phyloP scores from a whole-genome alignment of 2,329 filamentous ascomycete genomes.

The Aspergillus spinulosporus region DNA sequence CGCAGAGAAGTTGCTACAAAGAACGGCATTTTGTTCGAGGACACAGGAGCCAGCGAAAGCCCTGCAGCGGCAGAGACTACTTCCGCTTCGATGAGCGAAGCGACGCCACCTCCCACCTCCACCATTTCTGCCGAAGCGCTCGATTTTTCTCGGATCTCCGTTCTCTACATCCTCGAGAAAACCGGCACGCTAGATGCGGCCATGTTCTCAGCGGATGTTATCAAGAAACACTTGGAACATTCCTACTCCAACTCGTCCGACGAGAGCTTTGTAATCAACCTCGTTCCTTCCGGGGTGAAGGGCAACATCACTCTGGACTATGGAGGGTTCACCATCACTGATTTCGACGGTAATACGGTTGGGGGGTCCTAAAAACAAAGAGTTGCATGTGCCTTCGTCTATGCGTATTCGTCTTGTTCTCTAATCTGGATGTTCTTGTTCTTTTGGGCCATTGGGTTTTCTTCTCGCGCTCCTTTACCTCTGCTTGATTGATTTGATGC shows the following conservation, averaged over 20 bases:
- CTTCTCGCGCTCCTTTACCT: conserved; percentile 9
- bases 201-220: conserved; percentile 30
- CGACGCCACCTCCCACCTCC: conserved; percentile 22
- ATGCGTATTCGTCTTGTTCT: neutral
- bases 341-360: conserved; percentile 23
- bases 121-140: conserved; percentile 27
- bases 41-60: conserved; percentile 11
- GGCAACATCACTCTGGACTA: conserved; percentile 38
- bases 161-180: conserved; percentile 45
- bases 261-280: conserved; percentile 26
- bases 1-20: conserved; percentile 33
- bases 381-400: neutral
- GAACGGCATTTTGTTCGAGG: conserved; percentile 42
- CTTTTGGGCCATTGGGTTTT: neutral
- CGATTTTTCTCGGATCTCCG: conserved; percentile 38
- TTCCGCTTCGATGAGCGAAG: conserved; percentile 24
- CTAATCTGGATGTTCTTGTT: neutral
- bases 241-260: conserved; percentile 26
- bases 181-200: conserved; percentile 35
- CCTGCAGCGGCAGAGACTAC: conserved; percentile 26
- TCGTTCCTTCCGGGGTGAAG: conserved; percentile 22
- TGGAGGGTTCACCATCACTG: conserved; percentile 36
- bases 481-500: neutral
- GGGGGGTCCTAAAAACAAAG: conserved; percentile 21
- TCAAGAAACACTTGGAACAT: conserved; percentile 35